These are phyloP conservation scores for Corinectria fuckeliana DNA, from an alignment of 2,329 filamentous ascomycete genomes.

Conservation along the genomic window DNA sequence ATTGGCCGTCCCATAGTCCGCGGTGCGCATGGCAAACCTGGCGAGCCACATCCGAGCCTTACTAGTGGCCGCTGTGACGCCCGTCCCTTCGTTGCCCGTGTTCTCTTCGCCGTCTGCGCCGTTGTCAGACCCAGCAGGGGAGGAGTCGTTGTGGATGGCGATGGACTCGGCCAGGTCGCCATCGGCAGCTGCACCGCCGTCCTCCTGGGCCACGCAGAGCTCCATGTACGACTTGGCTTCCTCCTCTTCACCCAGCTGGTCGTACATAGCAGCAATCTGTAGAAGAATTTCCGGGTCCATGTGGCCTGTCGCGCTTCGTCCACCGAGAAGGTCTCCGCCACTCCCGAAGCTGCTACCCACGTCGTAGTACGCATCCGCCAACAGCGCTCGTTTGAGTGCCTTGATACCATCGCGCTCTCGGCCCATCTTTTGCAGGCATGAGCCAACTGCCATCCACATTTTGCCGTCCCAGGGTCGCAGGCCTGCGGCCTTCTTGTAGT, in stretches of 20 bases:
- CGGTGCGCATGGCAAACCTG: conserved; percentile 75
- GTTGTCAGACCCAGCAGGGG: conserved; percentile 49
- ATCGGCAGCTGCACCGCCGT: conserved; percentile 63
- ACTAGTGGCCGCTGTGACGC: conserved; percentile 89
- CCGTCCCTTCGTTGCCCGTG: conserved; percentile 65
- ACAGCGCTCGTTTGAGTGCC: conserved; percentile 88
- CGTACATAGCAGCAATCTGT: conserved; percentile 89
- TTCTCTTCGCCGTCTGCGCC: conserved; percentile 45
- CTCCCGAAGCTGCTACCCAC: conserved; percentile 62
- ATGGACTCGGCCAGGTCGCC: conserved; percentile 56
- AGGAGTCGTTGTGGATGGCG: conserved; percentile 63
- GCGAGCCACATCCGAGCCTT: conserved; percentile 96
- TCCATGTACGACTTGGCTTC: conserved; percentile 96
- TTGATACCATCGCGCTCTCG: conserved; percentile 91
- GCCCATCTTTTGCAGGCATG: conserved; percentile 89
- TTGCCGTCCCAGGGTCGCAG: conserved; percentile 96
- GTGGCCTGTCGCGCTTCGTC: conserved; percentile 59
- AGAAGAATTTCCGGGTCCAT: conserved; percentile 91
- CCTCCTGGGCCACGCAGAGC: conserved; percentile 90
- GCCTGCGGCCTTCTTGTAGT: conserved; percentile 94
- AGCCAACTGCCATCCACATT: conserved; percentile 97
- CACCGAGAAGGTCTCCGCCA: conserved; percentile 52
- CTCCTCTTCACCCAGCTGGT: conserved; percentile 76
- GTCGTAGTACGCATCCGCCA: conserved; percentile 88
- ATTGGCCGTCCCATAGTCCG: conserved; percentile 78